phyloP scores from a whole-genome alignment of 352 stramenopile genomes.

The Globisporangium viniferum region DNA sequence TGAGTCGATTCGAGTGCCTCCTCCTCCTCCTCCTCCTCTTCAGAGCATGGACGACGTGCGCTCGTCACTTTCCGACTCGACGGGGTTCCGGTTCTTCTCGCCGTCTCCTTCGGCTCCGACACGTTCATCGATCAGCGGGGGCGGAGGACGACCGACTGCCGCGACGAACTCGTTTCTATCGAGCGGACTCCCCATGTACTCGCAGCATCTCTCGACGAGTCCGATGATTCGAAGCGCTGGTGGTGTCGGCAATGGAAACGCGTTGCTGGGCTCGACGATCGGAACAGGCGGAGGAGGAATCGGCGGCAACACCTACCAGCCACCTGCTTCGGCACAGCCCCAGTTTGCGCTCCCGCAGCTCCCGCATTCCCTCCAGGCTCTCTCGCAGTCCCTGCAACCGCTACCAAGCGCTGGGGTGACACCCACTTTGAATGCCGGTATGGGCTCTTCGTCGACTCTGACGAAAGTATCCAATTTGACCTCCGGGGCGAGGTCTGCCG shows the following conservation, averaged over 20 bases:
- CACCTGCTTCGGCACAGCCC: not conserved
- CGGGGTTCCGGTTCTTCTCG: not conserved
- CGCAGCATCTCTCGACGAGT: not conserved
- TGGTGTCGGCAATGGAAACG: not conserved
- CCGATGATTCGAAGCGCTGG: not conserved
- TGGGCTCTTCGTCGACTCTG: not conserved
- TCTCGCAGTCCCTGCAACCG: slow-evolving; percentile 12
- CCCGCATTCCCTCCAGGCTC: slow-evolving; percentile 5
- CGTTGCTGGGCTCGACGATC: not conserved
- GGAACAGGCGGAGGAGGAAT: not conserved
- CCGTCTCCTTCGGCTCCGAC: not conserved
- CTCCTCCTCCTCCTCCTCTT: not conserved
- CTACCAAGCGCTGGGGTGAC: not conserved
- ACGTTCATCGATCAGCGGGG: not conserved
- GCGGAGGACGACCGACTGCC: not conserved
- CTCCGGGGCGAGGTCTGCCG: too few relatives aligned
- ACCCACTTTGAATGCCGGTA: too few relatives aligned
- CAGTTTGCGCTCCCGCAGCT: slow-evolving; percentile 10
- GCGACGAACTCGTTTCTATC: not conserved
- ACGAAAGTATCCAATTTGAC: too few relatives aligned
- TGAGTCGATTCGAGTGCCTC: not conserved
- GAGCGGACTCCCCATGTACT: not conserved
- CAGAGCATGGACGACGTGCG: not conserved
- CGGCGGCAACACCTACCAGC: not conserved
- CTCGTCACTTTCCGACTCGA: not conserved